These are phyloP conservation scores for Pyrrhoderma noxium DNA, from an alignment of 1,284 basidiomycete species.

Conservation along the genomic window DNA sequence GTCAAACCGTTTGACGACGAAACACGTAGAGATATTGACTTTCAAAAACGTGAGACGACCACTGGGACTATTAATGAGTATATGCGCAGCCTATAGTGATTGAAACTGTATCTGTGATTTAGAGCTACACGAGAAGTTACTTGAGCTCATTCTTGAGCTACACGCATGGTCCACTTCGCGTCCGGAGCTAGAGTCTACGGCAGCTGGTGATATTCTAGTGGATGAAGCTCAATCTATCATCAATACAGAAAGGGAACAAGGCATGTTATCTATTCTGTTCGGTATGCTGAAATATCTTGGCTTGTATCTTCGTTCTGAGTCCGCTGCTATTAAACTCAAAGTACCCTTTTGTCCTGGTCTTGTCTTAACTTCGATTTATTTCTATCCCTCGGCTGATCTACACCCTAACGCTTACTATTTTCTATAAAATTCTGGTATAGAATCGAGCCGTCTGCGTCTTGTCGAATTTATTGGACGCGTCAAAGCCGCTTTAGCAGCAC, in stretches of 20 bases:
- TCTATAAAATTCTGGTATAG: conserved; percentile 4
- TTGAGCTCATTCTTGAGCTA: conserved; percentile 14
- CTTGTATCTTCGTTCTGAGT: neutral
- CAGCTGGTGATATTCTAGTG: conserved; percentile 20
- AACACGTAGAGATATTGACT: conserved; percentile 22
- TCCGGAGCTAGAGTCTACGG: conserved; percentile 12
- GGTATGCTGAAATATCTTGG: conserved; percentile 15
- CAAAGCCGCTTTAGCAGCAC: conserved; percentile 20
- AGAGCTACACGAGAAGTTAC: conserved; percentile 17
- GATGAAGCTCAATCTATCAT: conserved; percentile 23
- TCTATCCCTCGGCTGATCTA: too few relatives aligned
- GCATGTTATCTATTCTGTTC: conserved; percentile 29
- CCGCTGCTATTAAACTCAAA: neutral
- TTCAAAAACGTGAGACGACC: conserved; percentile 26
- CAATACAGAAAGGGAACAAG: conserved; percentile 31
- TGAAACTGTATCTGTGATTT: neutral
- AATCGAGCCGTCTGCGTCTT: conserved; percentile 20
- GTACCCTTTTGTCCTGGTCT: too few relatives aligned
- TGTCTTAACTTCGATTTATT: too few relatives aligned
- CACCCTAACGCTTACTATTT: neutral
- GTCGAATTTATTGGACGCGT: conserved; percentile 22
- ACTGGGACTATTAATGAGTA: too few relatives aligned
- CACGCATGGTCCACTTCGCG: conserved; percentile 16
- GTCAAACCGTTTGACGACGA: conserved; percentile 7
- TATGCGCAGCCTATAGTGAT: too few relatives aligned